phyloP scores from a whole-genome alignment of 2,329 filamentous ascomycete species.

The Tetracladium maxilliforme region DNA sequence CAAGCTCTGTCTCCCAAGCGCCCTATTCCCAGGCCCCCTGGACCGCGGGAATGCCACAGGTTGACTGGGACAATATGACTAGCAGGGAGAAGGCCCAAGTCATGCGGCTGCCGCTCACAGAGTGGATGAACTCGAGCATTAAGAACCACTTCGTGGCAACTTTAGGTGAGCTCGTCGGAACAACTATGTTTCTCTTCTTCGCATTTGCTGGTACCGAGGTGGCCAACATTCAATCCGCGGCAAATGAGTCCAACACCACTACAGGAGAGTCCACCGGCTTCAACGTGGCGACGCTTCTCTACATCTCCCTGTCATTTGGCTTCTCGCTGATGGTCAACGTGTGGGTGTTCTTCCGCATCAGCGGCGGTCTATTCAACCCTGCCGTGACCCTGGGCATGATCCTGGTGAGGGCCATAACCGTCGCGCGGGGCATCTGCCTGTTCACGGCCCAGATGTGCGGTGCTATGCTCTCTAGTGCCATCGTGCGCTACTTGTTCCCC shows the following conservation, averaged over 20 bases:
- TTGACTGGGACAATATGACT: slow-evolving; percentile 23
- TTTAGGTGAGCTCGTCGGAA: slow-evolving; percentile 9
- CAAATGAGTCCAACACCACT: slow-evolving; percentile 17
- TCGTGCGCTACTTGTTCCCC: slow-evolving; percentile 26
- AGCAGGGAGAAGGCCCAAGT: slow-evolving; percentile 24
- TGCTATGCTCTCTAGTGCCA: slow-evolving; percentile 21
- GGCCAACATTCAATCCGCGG: slow-evolving; percentile 12
- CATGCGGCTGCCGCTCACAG: slow-evolving; percentile 25
- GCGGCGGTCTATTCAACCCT: slow-evolving; percentile 20
- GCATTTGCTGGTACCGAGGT: slow-evolving; percentile 12
- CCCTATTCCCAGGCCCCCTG: too few species aligned
- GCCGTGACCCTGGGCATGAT: slow-evolving; percentile 19
- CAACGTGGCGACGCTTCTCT: slow-evolving; percentile 23
- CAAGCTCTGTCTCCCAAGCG: too few species aligned
- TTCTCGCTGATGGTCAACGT: slow-evolving; percentile 30
- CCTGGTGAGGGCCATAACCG: slow-evolving; percentile 18
- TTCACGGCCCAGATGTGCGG: slow-evolving; percentile 16
- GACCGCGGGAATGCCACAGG: too few species aligned
- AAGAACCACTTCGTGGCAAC: slow-evolving; percentile 20
- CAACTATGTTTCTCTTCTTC: slow-evolving; percentile 11
- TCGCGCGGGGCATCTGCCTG: slow-evolving; percentile 14
- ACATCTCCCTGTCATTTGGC: slow-evolving; percentile 11
- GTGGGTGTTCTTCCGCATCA: slow-evolving; percentile 41
- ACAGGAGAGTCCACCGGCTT: slow-evolving; percentile 26
- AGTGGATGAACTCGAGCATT: slow-evolving; percentile 29